Base-by-base conservation (phyloP, 2,329 filamentous ascomycete species). In the Tolypocladium tundrense region DNA sequence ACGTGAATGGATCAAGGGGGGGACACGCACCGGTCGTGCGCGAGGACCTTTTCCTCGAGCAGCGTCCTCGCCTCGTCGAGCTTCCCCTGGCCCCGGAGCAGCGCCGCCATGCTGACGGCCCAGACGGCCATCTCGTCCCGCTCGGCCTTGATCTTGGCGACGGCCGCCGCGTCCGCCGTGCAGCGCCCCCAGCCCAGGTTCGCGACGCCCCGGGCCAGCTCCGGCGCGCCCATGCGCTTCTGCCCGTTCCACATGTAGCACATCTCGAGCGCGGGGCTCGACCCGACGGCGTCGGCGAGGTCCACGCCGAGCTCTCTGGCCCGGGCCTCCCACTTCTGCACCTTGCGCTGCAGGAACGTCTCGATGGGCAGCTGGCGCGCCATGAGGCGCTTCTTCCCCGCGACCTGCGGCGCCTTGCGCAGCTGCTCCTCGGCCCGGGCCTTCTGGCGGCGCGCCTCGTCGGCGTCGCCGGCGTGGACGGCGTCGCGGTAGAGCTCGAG, bases 171-270 rank as follows among this genome's bases (percentile, higher is more conserved):
- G 5, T 70, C 61, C 7, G 74, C 75, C 0, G 82, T 83, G 53
- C 83, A 86, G 74, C 91, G 71, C 27, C 76, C 74, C 82, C 83
- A 96, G 0, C 77, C 75, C 13, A 96, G 73, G n/a, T 81, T 80
- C 1, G 69, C 72, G 42, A 90, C 69, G 0, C 85, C 89, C 48
- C 77, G 74, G 53, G 87, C 76, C 16, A 96, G 76, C 60, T 93
- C 82, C 0, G 75, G 73, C 1, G 73, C 65, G 2, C 81, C 77
- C 90, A 96, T 95, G 57, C 91, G 85, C 72, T 90, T 93, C 65
- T 84, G 85, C 0, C 92, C 93, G 67, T 90, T 92, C 92, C 92
- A 97, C 65, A 97, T 85, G 70, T 93, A 96, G 14, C 88, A 86
- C 88, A 97, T 96, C 75, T 97, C 94, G 66, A 91, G 84, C 0